Conservation (phyloP, 805 yeast species). For the Lachancea nothofagi region DNA sequence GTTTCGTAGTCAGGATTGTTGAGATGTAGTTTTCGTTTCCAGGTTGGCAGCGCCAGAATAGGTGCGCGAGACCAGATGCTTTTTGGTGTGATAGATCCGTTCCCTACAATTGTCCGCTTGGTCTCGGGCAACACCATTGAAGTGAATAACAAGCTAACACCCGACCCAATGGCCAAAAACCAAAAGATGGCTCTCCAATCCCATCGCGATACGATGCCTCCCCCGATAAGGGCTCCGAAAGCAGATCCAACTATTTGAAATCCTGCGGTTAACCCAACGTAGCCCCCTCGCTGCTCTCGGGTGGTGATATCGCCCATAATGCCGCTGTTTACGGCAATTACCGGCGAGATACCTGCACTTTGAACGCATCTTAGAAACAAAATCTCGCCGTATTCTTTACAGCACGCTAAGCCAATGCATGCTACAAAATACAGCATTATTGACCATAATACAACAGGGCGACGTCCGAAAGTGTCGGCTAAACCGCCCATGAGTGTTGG, state of each 20-base stretch:
- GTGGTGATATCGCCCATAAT: conserved; percentile 69
- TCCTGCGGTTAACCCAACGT: conserved; percentile 61
- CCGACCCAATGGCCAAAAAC: conserved; percentile 65
- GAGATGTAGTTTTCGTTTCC: conserved; percentile 24
- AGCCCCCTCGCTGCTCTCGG: conserved; percentile 61
- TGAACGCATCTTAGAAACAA: conserved; percentile 67
- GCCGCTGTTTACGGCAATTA: conserved; percentile 65
- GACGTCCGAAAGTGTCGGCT: conserved; percentile 66
- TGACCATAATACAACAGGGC: conserved; percentile 58
- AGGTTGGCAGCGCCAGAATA: conserved; percentile 29
- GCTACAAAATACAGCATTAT: conserved; percentile 52
- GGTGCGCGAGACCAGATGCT: conserved; percentile 41
- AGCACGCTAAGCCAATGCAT: conserved; percentile 59
- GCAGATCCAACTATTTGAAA: conserved; percentile 67
- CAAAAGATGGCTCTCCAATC: conserved; percentile 78
- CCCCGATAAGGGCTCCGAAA: conserved; percentile 68
- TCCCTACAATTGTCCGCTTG: conserved; percentile 63
- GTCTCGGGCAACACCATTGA: conserved; percentile 65
- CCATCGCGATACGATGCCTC: conserved; percentile 38
- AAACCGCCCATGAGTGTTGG: conserved; percentile 66
- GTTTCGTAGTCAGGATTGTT: conserved; percentile 32
- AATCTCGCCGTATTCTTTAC: conserved; percentile 54
- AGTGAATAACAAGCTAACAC: conserved; percentile 35
- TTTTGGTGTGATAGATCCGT: conserved; percentile 57
- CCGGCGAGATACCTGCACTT: conserved; percentile 72